Evolutionary conservation across 106 monocot genomes (phyloP).

Genomic region (Dioscorea alata): DNA sequence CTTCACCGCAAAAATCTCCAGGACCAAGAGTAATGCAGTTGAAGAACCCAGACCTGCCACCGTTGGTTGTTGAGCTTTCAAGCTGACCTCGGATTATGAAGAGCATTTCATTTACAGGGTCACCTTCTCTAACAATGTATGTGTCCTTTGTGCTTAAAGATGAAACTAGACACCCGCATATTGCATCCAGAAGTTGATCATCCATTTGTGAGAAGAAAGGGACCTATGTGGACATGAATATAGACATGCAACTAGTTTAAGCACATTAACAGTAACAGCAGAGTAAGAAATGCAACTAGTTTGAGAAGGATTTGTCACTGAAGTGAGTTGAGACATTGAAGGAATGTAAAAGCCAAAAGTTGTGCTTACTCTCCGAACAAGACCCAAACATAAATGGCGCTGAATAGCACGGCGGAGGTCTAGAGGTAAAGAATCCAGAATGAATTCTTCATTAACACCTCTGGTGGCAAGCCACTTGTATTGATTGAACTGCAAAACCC

Average conservation of each 20-base stretch:
- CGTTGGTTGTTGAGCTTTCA: constrained; percentile 75
- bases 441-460: constrained; percentile 88
- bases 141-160: constrained; percentile 68
- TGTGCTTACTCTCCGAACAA: constrained; percentile 78
- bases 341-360: not conserved
- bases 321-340: too few relatives aligned
- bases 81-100: constrained; percentile 78
- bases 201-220: constrained; percentile 93
- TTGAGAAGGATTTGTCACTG: too few relatives aligned
- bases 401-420: constrained; percentile 94
- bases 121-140: constrained; percentile 68
- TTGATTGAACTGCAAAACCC: constrained; percentile 67
- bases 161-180: constrained; percentile 70
- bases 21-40: constrained; percentile 73
- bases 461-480: constrained; percentile 94
- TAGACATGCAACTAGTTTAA: too few relatives aligned
- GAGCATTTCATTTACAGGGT: constrained; percentile 82
- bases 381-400: constrained; percentile 76
- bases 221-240: constrained; percentile 35
- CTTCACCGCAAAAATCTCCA: constrained; percentile 87
- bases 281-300: too few relatives aligned
- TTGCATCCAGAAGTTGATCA: constrained; percentile 73
- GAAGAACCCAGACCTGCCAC: constrained; percentile 69
- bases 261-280: too few relatives aligned
- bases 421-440: constrained; percentile 59